Conservation (phyloP, 2,329 filamentous ascomycete genomes). For the Aspergillus persii region DNA sequence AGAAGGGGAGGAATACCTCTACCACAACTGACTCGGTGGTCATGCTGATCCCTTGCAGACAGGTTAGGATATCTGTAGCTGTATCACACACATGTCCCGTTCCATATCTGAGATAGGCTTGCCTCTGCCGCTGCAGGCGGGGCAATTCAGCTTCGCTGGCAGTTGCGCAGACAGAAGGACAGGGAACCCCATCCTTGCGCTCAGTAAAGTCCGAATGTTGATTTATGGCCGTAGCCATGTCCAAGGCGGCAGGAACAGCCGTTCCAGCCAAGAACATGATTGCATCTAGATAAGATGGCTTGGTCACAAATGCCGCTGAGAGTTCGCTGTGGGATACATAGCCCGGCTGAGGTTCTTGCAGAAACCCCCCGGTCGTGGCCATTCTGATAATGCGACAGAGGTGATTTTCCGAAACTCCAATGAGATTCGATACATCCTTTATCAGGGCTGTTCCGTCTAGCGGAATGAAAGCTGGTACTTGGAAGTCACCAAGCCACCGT, state of each 20-base stretch:
- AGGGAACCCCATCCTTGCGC: not conserved
- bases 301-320: conserved; percentile 39
- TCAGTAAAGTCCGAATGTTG: conserved; percentile 11
- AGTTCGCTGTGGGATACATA: conserved; percentile 40
- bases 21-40: conserved; percentile 6
- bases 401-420: conserved; percentile 38
- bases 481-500: conserved; percentile 46
- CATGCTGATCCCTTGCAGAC: conserved; percentile 3
- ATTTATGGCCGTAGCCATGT: conserved; percentile 31
- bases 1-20: too few relatives aligned
- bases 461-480: conserved; percentile 48
- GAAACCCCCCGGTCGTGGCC: conserved; percentile 35
- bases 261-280: conserved; percentile 40
- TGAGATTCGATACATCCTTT: conserved; percentile 44
- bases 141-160: conserved; percentile 3
- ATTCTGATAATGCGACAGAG: conserved; percentile 38
- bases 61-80: conserved; percentile 6
- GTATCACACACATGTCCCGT: conserved; percentile 3
- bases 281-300: conserved; percentile 37
- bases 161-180: not conserved
- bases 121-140: conserved; percentile 10
- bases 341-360: conserved; percentile 32
- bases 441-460: conserved; percentile 33
- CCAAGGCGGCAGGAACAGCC: conserved; percentile 34
- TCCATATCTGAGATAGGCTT: conserved; percentile 7